Percentiles rank a stretch among this genome's conserved stretches.
Conservation (phyloP, 2,329 filamentous ascomycete genomes). For the Talaromyces sp. region DNA sequence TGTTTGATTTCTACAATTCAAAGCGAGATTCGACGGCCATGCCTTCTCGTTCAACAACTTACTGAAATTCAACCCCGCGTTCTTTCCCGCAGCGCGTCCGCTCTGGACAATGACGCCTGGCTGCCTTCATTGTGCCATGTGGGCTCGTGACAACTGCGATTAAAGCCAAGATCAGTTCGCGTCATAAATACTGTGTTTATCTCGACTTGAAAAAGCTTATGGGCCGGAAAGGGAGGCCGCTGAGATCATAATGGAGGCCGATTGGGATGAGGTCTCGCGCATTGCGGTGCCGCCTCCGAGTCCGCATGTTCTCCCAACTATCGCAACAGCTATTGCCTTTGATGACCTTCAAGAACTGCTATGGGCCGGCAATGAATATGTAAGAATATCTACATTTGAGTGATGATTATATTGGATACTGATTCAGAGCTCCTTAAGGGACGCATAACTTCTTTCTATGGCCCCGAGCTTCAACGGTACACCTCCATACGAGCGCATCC, state of each 20-base stretch:
- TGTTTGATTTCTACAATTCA: background rate
- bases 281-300: slow-evolving; percentile 74
- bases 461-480: slow-evolving; percentile 78
- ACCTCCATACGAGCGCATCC: slow-evolving; percentile 82
- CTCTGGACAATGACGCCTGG: slow-evolving; percentile 12
- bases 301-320: slow-evolving; percentile 63
- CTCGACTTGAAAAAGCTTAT: background rate
- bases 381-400: slow-evolving; percentile 42
- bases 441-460: slow-evolving; percentile 81
- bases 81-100: slow-evolving; percentile 11
- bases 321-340: slow-evolving; percentile 77
- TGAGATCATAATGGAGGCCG: slow-evolving; percentile 40
- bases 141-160: background rate
- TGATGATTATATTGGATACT: background rate
- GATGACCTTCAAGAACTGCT: slow-evolving; percentile 84
- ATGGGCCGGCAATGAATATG: slow-evolving; percentile 89
- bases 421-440: slow-evolving; percentile 52
- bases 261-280: slow-evolving; percentile 65
- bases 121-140: slow-evolving; percentile 9
- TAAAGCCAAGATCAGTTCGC: background rate
- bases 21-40: background rate
- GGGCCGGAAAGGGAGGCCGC: background rate
- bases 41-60: slow-evolving; percentile 4
- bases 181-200: background rate
- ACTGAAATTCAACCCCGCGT: slow-evolving; percentile 9